Evolutionary conservation across 176 grass and related monocot species (phyloP), one percentile per base, ranked within the genome.

Genomic region (Raddia guianensis): DNA sequence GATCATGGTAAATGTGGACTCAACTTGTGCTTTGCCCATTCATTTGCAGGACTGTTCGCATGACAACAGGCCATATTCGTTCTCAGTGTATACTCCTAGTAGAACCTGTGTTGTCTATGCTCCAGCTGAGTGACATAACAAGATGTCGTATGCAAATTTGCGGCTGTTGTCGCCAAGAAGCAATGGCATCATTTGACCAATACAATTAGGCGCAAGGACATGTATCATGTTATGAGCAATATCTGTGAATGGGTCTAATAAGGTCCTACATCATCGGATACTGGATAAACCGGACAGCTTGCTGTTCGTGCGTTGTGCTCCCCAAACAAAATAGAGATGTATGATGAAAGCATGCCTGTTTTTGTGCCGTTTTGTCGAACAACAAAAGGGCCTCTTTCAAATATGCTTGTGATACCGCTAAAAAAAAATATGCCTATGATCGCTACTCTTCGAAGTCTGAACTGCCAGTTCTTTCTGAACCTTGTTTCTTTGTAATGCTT

Each of bases 51-150:
- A 95, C 10, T 86, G 86, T 60, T 63, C 62, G 33, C 86, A 99
- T 90, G 96, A 93, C 77, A 95, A 93, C 80, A 91, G 90, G 64
- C 87, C 90, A 40, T 54, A 87, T 34, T 99, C 86, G 0, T 93
- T 99, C 84, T 90, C 70, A 12, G 89, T 95, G 53, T 99, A 99
- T 74, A 88, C 90, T 21, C 96, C 96, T 12, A 90, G 96, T 55
- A 95, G 96, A 86, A 91, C 89, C 19, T 94, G 68, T 11, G 90
- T 95, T 71, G 96, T 95, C 33, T 99, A 99, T 90, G 93, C 93
- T 87, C 90, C 78, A 52, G 82, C 75, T 78, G 79, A 93, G 16
- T 89, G 47, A 93, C 51, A 59, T 63, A 62, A 33, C 19, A 68
- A 80, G 60, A 51, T 83, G 27, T 16, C 54, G 53, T 46, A 44